These are phyloP conservation scores for Saccharomyces pastorianus DNA, from an alignment of 1,139 yeast genomes.

Conservation along the genomic window DNA sequence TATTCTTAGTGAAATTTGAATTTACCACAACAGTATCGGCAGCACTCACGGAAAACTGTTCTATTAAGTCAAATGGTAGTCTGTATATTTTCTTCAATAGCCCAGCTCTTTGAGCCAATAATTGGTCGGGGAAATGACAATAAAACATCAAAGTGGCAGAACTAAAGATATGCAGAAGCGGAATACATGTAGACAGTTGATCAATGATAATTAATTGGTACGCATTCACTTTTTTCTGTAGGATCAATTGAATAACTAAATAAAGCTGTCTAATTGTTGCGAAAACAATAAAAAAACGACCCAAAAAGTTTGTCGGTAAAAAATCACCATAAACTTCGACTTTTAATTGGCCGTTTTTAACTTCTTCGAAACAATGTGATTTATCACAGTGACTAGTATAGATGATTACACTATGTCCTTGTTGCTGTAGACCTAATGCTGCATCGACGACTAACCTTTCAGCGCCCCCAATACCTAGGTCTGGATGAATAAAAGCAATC, in stretches of 20 bases:
- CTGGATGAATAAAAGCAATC: slow-evolving; percentile 92
- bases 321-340: slow-evolving; percentile 76
- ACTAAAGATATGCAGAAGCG: slow-evolving; percentile 50
- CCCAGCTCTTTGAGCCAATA: slow-evolving; percentile 55
- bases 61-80: slow-evolving; percentile 71
- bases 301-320: slow-evolving; percentile 61
- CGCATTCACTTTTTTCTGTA: slow-evolving; percentile 40
- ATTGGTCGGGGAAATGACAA: slow-evolving; percentile 93
- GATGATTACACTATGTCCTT: slow-evolving; percentile 58
- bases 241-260: slow-evolving; percentile 44
- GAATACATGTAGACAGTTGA: slow-evolving; percentile 80
- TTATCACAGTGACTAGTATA: slow-evolving; percentile 87
- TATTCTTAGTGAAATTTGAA: slow-evolving; percentile 68
- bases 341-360: slow-evolving; percentile 45
- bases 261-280: slow-evolving; percentile 80
- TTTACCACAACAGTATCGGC: slow-evolving; percentile 82
- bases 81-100: slow-evolving; percentile 59
- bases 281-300: slow-evolving; percentile 68
- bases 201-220: slow-evolving; percentile 78
- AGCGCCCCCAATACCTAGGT: slow-evolving; percentile 95
- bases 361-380: slow-evolving; percentile 85
- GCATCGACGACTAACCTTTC: slow-evolving; percentile 93
- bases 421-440: slow-evolving; percentile 73
- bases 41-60: slow-evolving; percentile 68
- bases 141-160: slow-evolving; percentile 55